Conservation (phyloP, 2,329 filamentous ascomycete genomes). For the Colletotrichum sp. region DNA sequence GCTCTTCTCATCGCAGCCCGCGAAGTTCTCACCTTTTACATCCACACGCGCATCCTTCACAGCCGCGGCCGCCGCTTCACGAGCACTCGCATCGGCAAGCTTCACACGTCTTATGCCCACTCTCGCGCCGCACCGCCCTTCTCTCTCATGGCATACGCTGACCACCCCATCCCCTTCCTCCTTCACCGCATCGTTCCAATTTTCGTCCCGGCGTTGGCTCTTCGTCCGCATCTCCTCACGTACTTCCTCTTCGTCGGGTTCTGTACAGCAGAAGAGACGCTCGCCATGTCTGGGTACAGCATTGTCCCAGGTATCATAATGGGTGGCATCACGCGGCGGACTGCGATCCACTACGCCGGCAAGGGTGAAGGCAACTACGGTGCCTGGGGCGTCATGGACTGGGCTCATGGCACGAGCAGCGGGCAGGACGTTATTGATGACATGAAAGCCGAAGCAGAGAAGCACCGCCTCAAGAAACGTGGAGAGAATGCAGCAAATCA, state of each 20-base stretch:
- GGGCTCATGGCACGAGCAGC: slow-evolving; percentile 60
- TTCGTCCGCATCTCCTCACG: slow-evolving; percentile 75
- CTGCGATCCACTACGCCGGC: slow-evolving; percentile 60
- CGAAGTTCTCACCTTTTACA: slow-evolving; percentile 72
- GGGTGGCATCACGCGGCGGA: slow-evolving; percentile 53
- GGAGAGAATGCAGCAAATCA: slow-evolving; percentile 36
- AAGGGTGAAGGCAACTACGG: slow-evolving; percentile 65
- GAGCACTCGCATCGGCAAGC: slow-evolving; percentile 38
- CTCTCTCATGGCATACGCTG: slow-evolving; percentile 68
- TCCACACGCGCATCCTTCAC: slow-evolving; percentile 78
- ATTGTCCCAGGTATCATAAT: slow-evolving; percentile 59
- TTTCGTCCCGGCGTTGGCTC: slow-evolving; percentile 67
- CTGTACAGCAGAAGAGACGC: slow-evolving; percentile 69
- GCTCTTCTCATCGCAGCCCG: slow-evolving; percentile 47
- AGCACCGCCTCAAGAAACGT: slow-evolving; percentile 55
- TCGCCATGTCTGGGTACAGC: slow-evolving; percentile 72
- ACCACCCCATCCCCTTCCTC: slow-evolving; percentile 71
- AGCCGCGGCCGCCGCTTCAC: slow-evolving; percentile 24
- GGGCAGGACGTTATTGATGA: slow-evolving; percentile 60
- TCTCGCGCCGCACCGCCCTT: slow-evolving; percentile 60
- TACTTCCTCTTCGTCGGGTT: slow-evolving; percentile 70
- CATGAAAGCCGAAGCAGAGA: slow-evolving; percentile 59
- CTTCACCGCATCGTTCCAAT: slow-evolving; percentile 68
- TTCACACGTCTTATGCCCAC: slow-evolving; percentile 56
- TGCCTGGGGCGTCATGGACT: slow-evolving; percentile 68